Base-by-base conservation (phyloP, 768 basidiomycete species). In the Mrakia gelida region DNA sequence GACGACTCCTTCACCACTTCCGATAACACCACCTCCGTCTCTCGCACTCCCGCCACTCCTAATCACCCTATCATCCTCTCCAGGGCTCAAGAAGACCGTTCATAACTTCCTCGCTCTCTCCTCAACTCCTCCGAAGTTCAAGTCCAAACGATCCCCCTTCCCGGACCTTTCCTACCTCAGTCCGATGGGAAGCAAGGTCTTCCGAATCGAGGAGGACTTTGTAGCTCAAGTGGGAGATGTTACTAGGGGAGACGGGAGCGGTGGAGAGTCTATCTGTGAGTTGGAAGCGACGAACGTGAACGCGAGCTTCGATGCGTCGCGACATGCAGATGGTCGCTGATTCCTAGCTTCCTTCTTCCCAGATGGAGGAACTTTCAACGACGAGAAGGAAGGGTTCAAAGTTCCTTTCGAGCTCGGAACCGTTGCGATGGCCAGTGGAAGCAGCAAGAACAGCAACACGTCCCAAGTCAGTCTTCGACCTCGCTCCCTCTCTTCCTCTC, bases 181-280 rank as follows among this genome's bases (percentile, higher is more conserved):
- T 8, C 21, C 30, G 5, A 65, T 84, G 54, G 86, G 83, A 3
- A 85, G 83, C 54, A 86, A 86, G 41, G 84, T 89, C 0, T 88
- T 88, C 82, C 83, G 88, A 15, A 84, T 88, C 80, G 86, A 87
- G 65, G 84, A 85, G 79, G 88, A 84, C 21, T 89, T 88, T 72
- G 84, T 89, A 6, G 86, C 87, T 0, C 88, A 89, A 80, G 87
- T 87, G n/a, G 88, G 88, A 9, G 88, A 89, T 80, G 83, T 88
- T 56, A 88, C 88, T 30, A 81, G 88, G 63, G 85, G 86, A 8
- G 88, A 89, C 80, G 88, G 88, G 49, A 86, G 85, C 72, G 87
- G 88, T 0, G 89, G 89, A 21, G 88, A 89, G 86, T 86, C 71
- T 23, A 80, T 81, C 38, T 89, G 82, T 80, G 84, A 83, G 75